Percentiles rank a stretch among this genome's conserved stretches.
Conservation (phyloP, 768 basidiomycete genomes). For the Mycena sanguinolenta region DNA sequence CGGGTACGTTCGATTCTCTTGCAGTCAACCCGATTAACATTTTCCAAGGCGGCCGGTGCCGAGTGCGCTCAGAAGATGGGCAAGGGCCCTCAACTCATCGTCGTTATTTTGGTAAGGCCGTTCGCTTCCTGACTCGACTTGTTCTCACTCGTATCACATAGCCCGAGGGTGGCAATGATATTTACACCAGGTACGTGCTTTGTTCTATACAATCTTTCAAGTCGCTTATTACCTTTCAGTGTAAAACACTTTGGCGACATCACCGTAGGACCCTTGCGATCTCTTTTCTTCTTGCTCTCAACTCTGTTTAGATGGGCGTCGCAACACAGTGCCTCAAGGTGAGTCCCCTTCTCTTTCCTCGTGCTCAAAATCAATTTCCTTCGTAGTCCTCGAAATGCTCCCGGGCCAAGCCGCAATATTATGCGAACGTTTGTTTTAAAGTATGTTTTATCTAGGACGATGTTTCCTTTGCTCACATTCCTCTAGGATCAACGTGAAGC, state of each 20-base stretch:
- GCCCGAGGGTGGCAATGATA: conserved; percentile 76
- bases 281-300: background rate
- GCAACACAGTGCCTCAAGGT: conserved; percentile 73
- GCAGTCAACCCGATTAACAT: background rate
- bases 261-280: conserved; percentile 50
- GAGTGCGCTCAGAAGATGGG: conserved; percentile 57
- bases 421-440: conserved; percentile 85
- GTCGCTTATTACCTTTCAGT: too few species aligned
- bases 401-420: conserved; percentile 81
- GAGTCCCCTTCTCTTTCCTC: too few species aligned
- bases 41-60: conserved; percentile 55
- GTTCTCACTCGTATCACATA: conserved; percentile 38
- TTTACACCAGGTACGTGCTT: conserved; percentile 68
- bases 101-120: conserved; percentile 70
- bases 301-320: conserved; percentile 65
- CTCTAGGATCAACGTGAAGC: conserved; percentile 83
- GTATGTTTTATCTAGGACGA: conserved; percentile 55
- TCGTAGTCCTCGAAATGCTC: conserved; percentile 76
- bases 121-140: background rate
- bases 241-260: conserved; percentile 87
- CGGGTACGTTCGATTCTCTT: background rate
- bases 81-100: conserved; percentile 67
- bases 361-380: too few species aligned
- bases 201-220: too few species aligned
- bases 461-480: conserved; percentile 15